Evolutionary conservation across 768 basidiomycete species (phyloP).

Genomic region (Hygrophoropsis aurantiaca): DNA sequence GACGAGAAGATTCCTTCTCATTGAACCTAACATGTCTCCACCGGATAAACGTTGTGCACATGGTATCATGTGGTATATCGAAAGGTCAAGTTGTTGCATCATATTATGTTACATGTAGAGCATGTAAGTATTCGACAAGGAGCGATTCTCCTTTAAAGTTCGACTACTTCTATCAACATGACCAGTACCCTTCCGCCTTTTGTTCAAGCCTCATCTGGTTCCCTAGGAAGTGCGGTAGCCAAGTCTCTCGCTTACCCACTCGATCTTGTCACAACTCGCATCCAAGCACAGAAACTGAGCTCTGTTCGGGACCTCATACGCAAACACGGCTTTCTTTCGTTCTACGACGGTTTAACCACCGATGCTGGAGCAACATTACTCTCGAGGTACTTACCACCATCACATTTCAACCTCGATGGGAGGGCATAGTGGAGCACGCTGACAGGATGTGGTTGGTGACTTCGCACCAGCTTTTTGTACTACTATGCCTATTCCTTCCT

Average conservation of each 20-base stretch:
- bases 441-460: not conserved
- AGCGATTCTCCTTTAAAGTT: not conserved
- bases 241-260: constrained; percentile 57
- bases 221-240: constrained; percentile 53
- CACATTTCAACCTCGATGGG: not conserved
- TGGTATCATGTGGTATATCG: too few species aligned
- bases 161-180: constrained; percentile 33
- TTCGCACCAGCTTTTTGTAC: constrained; percentile 50
- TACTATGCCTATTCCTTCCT: constrained; percentile 59
- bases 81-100: too few species aligned
- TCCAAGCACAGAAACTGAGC: constrained; percentile 31
- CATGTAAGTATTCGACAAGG: too few species aligned
- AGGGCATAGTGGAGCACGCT: not conserved
- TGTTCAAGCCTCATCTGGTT: constrained; percentile 57
- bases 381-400: constrained; percentile 44
- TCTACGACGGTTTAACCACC: constrained; percentile 51
- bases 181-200: constrained; percentile 60
- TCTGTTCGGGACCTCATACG: constrained; percentile 22
- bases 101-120: too few species aligned
- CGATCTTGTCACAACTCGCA: constrained; percentile 54
- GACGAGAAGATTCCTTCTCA: too few species aligned
- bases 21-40: too few species aligned
- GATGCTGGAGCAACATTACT: constrained; percentile 56
- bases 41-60: too few species aligned
- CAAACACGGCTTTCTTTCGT: constrained; percentile 40